Evolutionary conservation across 805 yeast species (phyloP), one percentile per base, ranked within the genome.

Genomic region (Saturnispora saitoi): DNA sequence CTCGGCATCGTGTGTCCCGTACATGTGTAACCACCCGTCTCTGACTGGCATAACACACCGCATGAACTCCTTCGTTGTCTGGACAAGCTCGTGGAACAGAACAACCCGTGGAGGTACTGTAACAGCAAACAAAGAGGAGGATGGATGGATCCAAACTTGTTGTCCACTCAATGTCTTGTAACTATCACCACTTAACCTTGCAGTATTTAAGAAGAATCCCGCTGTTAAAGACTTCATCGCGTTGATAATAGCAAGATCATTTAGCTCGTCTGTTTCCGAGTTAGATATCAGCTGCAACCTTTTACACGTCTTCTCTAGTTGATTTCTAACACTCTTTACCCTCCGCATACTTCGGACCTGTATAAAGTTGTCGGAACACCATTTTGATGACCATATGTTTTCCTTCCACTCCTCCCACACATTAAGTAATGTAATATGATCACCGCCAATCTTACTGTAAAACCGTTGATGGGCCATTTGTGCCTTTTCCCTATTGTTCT

Each of bases 31-130:
- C 93, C 95, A 86, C 43, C 69, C 69, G 29, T 84, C 90, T 37
- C 82, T 79, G 3, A 85, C 70, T 0, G 88, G 78, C 64, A 86
- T 76, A 58, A 89, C 81, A 55, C 83, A 83, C 50, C 90, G 74
- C 88, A 93, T 86, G 64, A 80, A 91, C 67, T 90, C 97, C 61
- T 83, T 86, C 24, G 88, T 77, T 0, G 99, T 91, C 43, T 85
- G 65, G 44, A 91, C 83, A 57, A 91, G 68, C 52, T 91, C 95
- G 58, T 89, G 88, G 62, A 87, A 93, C 14, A 91, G 69, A 5
- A 93, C 70, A 47, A 78, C 69, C 54, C 78, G 83, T 3, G 90
- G 83, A 0, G 89, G 90, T 19, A 93, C 95, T 50, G 78, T 81
- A 11, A 69, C 67, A 11, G 71, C 69, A 57, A 76, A 79, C 29